Percentiles rank a stretch among this genome's conserved stretches.
These are phyloP conservation scores for Fusarium napiforme DNA, from an alignment of 2,329 filamentous ascomycete genomes.

Conservation along the genomic window DNA sequence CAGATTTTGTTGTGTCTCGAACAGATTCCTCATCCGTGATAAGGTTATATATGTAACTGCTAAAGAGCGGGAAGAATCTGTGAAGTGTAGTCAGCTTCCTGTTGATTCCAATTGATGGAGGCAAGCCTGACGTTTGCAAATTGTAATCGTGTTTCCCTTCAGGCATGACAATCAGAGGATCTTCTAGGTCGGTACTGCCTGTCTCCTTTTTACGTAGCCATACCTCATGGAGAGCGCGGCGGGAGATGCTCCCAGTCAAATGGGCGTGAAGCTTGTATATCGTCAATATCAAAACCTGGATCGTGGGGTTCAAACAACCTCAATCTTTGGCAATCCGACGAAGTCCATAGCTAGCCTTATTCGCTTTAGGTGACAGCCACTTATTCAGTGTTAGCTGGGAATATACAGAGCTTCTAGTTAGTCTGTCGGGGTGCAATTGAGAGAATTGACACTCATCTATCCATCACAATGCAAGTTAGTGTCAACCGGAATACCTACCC, in stretches of 20 bases:
- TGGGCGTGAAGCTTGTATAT: slow-evolving; percentile 77
- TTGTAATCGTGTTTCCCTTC: slow-evolving; percentile 77
- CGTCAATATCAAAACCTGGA: background rate
- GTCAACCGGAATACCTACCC: slow-evolving; percentile 1
- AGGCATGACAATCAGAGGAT: slow-evolving; percentile 77
- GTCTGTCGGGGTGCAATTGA: background rate
- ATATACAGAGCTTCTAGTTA: background rate
- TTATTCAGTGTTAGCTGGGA: background rate
- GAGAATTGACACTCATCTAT: background rate
- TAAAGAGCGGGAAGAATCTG: slow-evolving; percentile 83
- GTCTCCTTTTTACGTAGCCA: slow-evolving; percentile 71
- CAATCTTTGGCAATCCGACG: slow-evolving; percentile 64
- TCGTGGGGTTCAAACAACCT: slow-evolving; percentile 51
- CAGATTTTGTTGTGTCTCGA: slow-evolving; percentile 70
- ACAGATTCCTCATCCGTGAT: slow-evolving; percentile 71
- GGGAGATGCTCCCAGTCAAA: slow-evolving; percentile 80
- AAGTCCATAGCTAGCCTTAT: slow-evolving; percentile 53
- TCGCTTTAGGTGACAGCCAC: background rate
- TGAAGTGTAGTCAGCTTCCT: background rate
- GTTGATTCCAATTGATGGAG: background rate
- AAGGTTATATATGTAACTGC: slow-evolving; percentile 81
- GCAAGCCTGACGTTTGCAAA: slow-evolving; percentile 67
- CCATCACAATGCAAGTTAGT: background rate
- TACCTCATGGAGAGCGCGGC: slow-evolving; percentile 77
- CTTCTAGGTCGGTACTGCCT: slow-evolving; percentile 66